phyloP scores from a whole-genome alignment of 306 rosid genomes.

The Cicer pinnatifidum region DNA sequence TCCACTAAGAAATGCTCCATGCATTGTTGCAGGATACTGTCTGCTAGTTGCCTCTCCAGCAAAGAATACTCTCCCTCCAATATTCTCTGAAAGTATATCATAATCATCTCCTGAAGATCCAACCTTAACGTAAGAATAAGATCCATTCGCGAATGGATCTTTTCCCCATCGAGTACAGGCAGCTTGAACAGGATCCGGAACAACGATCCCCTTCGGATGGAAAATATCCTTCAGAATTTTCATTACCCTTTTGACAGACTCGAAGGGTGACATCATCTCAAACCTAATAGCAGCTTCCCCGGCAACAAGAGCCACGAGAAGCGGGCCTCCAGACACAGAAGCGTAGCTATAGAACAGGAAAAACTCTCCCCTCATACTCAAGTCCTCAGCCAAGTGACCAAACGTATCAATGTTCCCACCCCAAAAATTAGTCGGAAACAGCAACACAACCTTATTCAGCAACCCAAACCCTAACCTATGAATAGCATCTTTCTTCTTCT shows the following conservation, averaged over 20 bases:
- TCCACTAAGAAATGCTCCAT: slow-evolving; percentile 90
- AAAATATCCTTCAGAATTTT: slow-evolving; percentile 70
- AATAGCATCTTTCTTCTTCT: slow-evolving; percentile 81
- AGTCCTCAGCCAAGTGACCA: slow-evolving; percentile 84
- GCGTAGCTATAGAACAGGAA: slow-evolving; percentile 88
- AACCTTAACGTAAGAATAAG: slow-evolving; percentile 87
- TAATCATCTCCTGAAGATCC: slow-evolving; percentile 92
- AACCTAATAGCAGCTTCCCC: slow-evolving; percentile 87
- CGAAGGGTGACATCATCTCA: slow-evolving; percentile 86
- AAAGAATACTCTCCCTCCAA: slow-evolving; percentile 82
- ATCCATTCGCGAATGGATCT: slow-evolving; percentile 71
- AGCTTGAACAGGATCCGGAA: slow-evolving; percentile 83
- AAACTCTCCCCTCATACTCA: slow-evolving; percentile 89
- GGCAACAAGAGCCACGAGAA: slow-evolving; percentile 86
- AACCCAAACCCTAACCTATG: slow-evolving; percentile 83
- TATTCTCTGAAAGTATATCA: slow-evolving; percentile 76
- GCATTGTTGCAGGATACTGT: slow-evolving; percentile 95
- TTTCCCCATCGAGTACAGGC: slow-evolving; percentile 90
- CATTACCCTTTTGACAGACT: slow-evolving; percentile 82
- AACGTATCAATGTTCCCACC: slow-evolving; percentile 89
- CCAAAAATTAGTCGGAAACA: slow-evolving; percentile 89
- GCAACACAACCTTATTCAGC: slow-evolving; percentile 78
- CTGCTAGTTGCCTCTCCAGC: slow-evolving; percentile 92
- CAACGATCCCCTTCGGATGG: slow-evolving; percentile 75
- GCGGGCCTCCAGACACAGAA: slow-evolving; percentile 90